These are phyloP conservation scores for Candida methanosorbosa DNA, from an alignment of 805 yeast genomes.

Conservation along the genomic window DNA sequence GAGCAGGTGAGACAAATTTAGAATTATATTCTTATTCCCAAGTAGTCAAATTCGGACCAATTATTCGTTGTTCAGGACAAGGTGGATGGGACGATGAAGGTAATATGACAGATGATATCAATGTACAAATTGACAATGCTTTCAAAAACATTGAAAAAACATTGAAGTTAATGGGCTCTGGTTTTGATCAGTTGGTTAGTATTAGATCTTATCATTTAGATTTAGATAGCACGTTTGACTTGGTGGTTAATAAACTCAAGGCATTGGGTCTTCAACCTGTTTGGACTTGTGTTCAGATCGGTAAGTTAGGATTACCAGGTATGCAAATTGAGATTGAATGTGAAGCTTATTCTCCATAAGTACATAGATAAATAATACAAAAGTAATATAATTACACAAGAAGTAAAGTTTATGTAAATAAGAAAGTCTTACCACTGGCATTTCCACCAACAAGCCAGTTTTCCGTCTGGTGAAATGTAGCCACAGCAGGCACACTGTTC, in stretches of 20 bases:
- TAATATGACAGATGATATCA: constrained; percentile 1
- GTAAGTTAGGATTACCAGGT: constrained; percentile 3
- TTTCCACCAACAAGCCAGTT: constrained; percentile 94
- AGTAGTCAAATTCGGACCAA: constrained; percentile 5
- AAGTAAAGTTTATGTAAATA: constrained; percentile 16
- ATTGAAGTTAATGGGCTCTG: constrained; percentile 1
- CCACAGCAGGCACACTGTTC: constrained; percentile 92
- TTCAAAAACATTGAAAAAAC: constrained; percentile 1
- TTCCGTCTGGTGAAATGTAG: constrained; percentile 71
- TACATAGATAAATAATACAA: background rate
- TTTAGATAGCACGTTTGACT: constrained; percentile 1
- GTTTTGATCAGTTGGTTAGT: constrained; percentile 1
- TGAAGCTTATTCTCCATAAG: constrained; percentile 2
- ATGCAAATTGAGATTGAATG: constrained; percentile 5
- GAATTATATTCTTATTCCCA: constrained; percentile 4
- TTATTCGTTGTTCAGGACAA: constrained; percentile 5
- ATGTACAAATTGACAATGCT: constrained; percentile 1
- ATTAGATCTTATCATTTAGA: constrained; percentile 4
- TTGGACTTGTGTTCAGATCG: constrained; percentile 4
- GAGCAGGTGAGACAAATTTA: constrained; percentile 2
- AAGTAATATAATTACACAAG: background rate
- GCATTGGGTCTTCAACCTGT: constrained; percentile 1
- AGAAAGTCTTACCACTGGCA: constrained; percentile 82
- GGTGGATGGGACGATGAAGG: constrained; percentile 7
- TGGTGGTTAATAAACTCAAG: background rate